phyloP scores from a whole-genome alignment of 2,329 filamentous ascomycete species.

The Colletotrichum cordylinicola region DNA sequence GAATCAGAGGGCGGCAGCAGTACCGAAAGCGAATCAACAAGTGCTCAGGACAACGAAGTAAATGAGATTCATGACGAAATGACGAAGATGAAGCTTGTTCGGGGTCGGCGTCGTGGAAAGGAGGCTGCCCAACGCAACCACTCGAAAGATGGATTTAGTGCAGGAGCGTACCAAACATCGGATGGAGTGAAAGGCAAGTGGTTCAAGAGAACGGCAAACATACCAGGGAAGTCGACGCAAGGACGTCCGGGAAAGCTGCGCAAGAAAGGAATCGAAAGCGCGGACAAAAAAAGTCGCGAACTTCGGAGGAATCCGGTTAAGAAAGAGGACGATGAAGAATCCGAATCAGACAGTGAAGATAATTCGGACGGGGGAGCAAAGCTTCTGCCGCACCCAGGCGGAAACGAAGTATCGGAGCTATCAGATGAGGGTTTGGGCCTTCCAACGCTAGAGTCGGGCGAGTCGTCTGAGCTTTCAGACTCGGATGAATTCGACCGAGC shows the following conservation, averaged over 20 bases:
- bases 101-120: not conserved
- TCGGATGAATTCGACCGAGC: not conserved
- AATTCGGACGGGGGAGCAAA: not conserved
- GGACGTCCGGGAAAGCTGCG: not conserved
- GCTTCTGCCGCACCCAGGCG: not conserved
- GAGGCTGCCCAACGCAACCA: not conserved
- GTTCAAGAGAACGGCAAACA: not conserved
- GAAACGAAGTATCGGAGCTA: not conserved
- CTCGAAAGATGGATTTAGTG: not conserved
- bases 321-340: not conserved
- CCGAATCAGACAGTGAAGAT: not conserved
- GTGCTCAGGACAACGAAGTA: not conserved
- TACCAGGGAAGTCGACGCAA: not conserved
- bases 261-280: not conserved
- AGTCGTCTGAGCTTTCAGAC: not conserved
- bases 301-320: not conserved
- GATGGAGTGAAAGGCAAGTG: not conserved
- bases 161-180: not conserved
- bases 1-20: not conserved
- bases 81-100: not conserved
- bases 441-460: not conserved
- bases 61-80: not conserved
- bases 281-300: not conserved
- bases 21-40: not conserved
- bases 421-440: not conserved